Evolutionary conservation across 805 yeast genomes (phyloP).

Genomic region (Suhomyces sp.): DNA sequence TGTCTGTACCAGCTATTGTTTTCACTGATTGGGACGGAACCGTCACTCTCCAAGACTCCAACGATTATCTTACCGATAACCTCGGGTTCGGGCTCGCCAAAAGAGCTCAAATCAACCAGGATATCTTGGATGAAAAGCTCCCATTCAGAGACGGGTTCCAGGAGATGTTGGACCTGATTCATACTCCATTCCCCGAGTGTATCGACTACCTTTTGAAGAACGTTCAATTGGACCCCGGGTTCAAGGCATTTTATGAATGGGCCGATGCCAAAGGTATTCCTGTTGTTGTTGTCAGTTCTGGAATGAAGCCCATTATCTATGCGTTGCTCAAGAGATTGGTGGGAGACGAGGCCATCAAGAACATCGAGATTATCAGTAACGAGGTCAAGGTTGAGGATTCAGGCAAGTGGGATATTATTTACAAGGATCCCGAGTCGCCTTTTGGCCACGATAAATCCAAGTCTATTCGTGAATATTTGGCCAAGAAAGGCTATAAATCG

Average conservation of each 20-base stretch:
- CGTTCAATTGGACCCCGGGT: slow-evolving; percentile 86
- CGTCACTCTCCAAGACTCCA: slow-evolving; percentile 91
- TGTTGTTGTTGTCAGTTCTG: slow-evolving; percentile 83
- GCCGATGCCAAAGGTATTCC: slow-evolving; percentile 72
- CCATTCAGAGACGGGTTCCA: slow-evolving; percentile 81
- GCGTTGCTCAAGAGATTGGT: slow-evolving; percentile 73
- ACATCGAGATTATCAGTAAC: slow-evolving; percentile 56
- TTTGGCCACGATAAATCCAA: slow-evolving; percentile 95
- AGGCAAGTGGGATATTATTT: slow-evolving; percentile 78
- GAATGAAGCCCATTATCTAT: slow-evolving; percentile 89
- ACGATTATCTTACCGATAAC: slow-evolving; percentile 86
- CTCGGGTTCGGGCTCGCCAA: slow-evolving; percentile 78
- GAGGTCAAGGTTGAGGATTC: slow-evolving; percentile 55
- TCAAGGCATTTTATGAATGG: slow-evolving; percentile 78
- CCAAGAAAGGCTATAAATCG: slow-evolving; percentile 24
- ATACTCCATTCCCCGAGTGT: slow-evolving; percentile 78
- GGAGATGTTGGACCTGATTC: slow-evolving; percentile 78
- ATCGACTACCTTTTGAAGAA: slow-evolving; percentile 63
- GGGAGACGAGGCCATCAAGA: slow-evolving; percentile 64
- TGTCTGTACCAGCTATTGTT: slow-evolving; percentile 61
- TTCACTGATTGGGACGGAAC: slow-evolving; percentile 99
- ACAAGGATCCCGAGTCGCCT: slow-evolving; percentile 72
- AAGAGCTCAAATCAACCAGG: slow-evolving; percentile 67
- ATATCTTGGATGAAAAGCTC: slow-evolving; percentile 65
- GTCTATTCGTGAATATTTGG: slow-evolving; percentile 59